Evolutionary conservation across 2,329 filamentous ascomycete genomes (phyloP), one percentile per base, ranked within the genome.

Genomic region (Cercospora canescens): DNA sequence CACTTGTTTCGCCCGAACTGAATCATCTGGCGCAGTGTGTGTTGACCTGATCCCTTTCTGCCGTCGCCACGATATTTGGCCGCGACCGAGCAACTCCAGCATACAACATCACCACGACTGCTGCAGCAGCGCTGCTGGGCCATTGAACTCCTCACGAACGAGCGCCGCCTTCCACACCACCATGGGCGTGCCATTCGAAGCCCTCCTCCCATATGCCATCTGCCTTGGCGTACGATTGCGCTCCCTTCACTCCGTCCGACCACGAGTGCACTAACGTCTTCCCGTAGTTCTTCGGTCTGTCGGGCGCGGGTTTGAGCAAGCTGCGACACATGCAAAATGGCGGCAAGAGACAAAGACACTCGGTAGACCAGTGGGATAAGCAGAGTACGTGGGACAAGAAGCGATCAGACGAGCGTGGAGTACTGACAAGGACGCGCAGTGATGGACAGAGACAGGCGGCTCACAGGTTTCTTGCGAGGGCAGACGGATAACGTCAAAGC

Each of bases 151-250:
- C 21, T 24, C 48, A 59, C 60, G 30, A 18, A 54, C 32, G 30
- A 45, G 50, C 62, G 61, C 61, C 21, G 54, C 61, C 35, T 48
- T 30, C 52, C 32, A 66, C 37, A 57, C 12, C 21, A 52, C 28
- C 37, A 89, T 89, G 88, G 87, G 86, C 79, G 86, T 90, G 69
- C 88, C 88, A 52, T 89, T 89, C 77, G 88, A 90, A 81, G 84
- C 87, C 71, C 79, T 89, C 71, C 76, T 89, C 73, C 87, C 87
- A 57, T 89, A 89, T 76, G 87, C 82, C 72, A 86, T 89, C 76
- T 87, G 88, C 79, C 79, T 87, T 63, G 83, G 79, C 76, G 87
- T 89, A 84, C 63, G 67, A 67, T 11, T 59, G 21, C 54, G 50
- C 32, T 21, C 37, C 26, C 41, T 32, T n/a, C 8, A 34, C 48